Evolutionary conservation across 2,329 filamentous ascomycete species (phyloP), one percentile per base, ranked within the genome.

Genomic region (Verticillium albo-atrum): DNA sequence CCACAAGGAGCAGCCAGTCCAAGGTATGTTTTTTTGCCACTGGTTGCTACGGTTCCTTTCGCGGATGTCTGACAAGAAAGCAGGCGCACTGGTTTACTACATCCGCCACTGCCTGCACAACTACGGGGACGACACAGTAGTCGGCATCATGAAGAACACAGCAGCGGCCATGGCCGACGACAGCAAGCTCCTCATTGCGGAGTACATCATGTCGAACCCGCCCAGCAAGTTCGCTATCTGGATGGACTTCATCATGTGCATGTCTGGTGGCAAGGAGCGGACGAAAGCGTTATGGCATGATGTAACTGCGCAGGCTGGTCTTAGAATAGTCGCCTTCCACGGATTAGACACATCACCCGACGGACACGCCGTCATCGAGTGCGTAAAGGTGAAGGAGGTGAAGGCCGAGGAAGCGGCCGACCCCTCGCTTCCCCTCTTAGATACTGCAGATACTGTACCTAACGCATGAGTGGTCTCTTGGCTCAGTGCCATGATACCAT

Each of bases 61-160:
- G n/a, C 27, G 9, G 9, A 15, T 6, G 6, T n/a, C 47, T 28
- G 25, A 53, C 25, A 53, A 26, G 34, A 9, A 9, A 20, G 34
- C 28, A 74, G 73, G 70, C 3, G 74, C 75, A 6, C 61, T 71
- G 17, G 62, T 72, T 6, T 76, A 77, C 63, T 72, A 68, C 65
- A 72, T 73, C 59, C 68, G 68, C 37, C 70, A 71, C n/a, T 72
- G 72, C 52, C 68, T 77, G 3, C 75, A 77, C 59, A 72, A 77
- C 59, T 76, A 75, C 62, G 63, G 68, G 28, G 73, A 75, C 58
- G 65, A 68, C 2, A 63, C 68, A 14, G 67, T 66, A 5, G 65
- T 70, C 2, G 58, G 64, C 35, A 75, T 76, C 9, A 65, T 77
- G 25, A 56, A 66, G 57, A 66, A 67, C 12, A 58, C 74, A 3